Base-by-base conservation (phyloP, 768 basidiomycete genomes). In the Gautieria morchelliformis region DNA sequence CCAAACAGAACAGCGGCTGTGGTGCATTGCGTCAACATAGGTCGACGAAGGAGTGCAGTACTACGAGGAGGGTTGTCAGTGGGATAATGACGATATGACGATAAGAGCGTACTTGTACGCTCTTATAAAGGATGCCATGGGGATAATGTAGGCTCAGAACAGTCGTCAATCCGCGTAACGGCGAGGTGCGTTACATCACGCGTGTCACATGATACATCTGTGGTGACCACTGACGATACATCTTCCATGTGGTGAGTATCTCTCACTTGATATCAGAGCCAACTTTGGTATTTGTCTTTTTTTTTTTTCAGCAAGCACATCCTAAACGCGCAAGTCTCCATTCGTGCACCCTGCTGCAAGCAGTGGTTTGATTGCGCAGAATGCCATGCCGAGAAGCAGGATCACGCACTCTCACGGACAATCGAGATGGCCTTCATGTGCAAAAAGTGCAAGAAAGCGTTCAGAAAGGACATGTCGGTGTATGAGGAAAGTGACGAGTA, bases 401-500 rank as follows among this genome's bases (percentile, higher is more conserved):
- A 80, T 53, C 95, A 99, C 64, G 64, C 61, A 1, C 75, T 99
- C 32, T 68, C 71, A 7, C 87, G 82, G 70, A 89, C 89, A 56
- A 75, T 77, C 42, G 96, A 99, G 73, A 90, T 91, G 89, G 71
- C 72, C 5, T 90, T 92, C 66, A 71, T 80, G 58, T 92, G 89
- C 73, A 92, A 92, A 68, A 91, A 91, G 70, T 91, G 89, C 75
- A 90, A 89, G 70, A 96, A 95, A 73, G 93, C 92, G 4, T 98
- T 99, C 67, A 74, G 94, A 62, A 98, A 99, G 74, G 93, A 97
- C 70, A 93, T 97, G 92, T 61, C 76, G 0, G 71, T 70, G 7
- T 98, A 91, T 65, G 95, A 98, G 64, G 95, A 99, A 69, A 93
- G 92, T 66, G 94, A 98, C 68, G 96, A 99, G 71, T 98, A 85